Base-by-base conservation (phyloP, 2,329 filamentous ascomycete genomes). In the Alternaria sp. region DNA sequence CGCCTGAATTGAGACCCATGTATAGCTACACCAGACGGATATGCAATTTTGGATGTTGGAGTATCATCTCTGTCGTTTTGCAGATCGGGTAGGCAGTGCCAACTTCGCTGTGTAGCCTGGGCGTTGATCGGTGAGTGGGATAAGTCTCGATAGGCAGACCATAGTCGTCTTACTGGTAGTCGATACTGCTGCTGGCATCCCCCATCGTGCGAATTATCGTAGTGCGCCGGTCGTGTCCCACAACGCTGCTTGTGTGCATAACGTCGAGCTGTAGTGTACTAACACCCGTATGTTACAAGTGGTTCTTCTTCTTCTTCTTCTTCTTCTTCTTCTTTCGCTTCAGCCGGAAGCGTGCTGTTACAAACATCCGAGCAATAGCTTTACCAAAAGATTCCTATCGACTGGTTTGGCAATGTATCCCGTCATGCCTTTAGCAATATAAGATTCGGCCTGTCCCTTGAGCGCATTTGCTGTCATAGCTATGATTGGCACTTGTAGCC, bases 391-490 rank as follows among this genome's bases (percentile, higher is more conserved):
- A 51, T 81, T 80, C n/a, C 81, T 80, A 64, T 85, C 81, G 11
- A 87, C 80, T 0, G 85, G 85, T 64, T 87, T 87, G 2, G 84
- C 76, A 12, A 87, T 77, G 61, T 86, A 87, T 42, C 83, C 85
- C 42, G 84, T 82, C 84, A 87, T 86, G 0, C 86, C 86, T 51
- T 81, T 82, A 5, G 81, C 80, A 28, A 85, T 75, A 62, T 86
- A 87, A 9, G 76, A 78, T 46, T 87, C 85, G 4, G 79, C 81
- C 59, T 88, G 85, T 0, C 83, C 85, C 51, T 85, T 84, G 18
- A 87, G 75, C 0, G 86, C 85, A 61, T 86, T 85, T 0, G 85
- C 84, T 1, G 85, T 86, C 77, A 87, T 82, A 14, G 85, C 85
- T 20, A 87, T 80, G 39, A 87, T 85, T 0, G 84, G 84, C 46